Percentiles rank a stretch among this genome's conserved stretches.
Conservation (phyloP, 2,329 filamentous ascomycete species). For the Mycosphaerelloides madeirae region DNA sequence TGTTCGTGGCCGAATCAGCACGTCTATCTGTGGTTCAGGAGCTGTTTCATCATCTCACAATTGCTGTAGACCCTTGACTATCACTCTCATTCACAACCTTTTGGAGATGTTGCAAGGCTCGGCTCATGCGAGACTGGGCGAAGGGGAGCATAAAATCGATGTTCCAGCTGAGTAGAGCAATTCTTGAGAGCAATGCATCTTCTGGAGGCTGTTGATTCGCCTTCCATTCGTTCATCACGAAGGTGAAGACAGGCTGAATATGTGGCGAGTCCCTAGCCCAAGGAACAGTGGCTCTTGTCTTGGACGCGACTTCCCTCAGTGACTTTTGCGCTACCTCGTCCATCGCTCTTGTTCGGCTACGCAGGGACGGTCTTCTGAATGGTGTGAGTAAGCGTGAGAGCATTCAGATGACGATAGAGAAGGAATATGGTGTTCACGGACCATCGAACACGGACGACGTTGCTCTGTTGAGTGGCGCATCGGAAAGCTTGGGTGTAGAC, state of each 20-base stretch:
- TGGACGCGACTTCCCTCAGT: conserved; percentile 14
- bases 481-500: too few relatives aligned
- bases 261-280: conserved; percentile 23
- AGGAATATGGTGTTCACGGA: too few relatives aligned
- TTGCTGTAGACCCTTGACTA: conserved; percentile 10
- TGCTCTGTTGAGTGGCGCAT: too few relatives aligned
- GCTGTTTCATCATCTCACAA: neutral
- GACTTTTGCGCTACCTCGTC: conserved; percentile 16
- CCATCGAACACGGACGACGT: too few relatives aligned
- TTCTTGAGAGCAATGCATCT: neutral
- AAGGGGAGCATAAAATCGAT: conserved; percentile 44
- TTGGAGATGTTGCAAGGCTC: conserved; percentile 39
- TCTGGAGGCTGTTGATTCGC: neutral
- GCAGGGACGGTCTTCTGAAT: neutral
- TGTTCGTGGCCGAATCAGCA: conserved; percentile 18
- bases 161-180: conserved; percentile 47
- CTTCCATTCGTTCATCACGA: conserved; percentile 14
- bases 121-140: conserved; percentile 38
- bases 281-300: conserved; percentile 14
- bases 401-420: too few relatives aligned
- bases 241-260: conserved; percentile 19
- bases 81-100: conserved; percentile 22
- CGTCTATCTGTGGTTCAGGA: conserved; percentile 1
- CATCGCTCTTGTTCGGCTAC: conserved; percentile 3
- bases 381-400: neutral